phyloP scores from a whole-genome alignment of 148 eudicot species.

The Cornus controversa region DNA sequence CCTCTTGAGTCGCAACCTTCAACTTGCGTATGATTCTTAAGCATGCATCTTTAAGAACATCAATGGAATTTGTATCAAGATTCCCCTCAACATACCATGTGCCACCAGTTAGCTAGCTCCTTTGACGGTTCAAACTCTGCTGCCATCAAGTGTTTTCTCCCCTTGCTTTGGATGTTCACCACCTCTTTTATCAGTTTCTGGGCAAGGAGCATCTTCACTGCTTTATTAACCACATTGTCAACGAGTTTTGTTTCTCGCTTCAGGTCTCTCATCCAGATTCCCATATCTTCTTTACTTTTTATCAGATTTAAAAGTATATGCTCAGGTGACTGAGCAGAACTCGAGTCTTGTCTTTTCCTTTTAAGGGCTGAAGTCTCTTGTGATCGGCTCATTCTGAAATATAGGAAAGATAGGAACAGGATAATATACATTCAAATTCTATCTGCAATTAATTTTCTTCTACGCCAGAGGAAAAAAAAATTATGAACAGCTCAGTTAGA shows the following conservation, averaged over 20 bases:
- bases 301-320: conserved; percentile 42
- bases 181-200: conserved; percentile 61
- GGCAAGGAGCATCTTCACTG: conserved; percentile 40
- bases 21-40: conserved; percentile 10
- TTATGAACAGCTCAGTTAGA: background rate
- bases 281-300: conserved; percentile 47
- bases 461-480: too few species aligned
- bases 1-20: conserved; percentile 53
- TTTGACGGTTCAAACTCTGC: conserved; percentile 65
- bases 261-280: conserved; percentile 53
- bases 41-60: conserved; percentile 24
- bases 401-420: background rate
- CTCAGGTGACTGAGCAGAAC: conserved; percentile 28
- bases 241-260: conserved; percentile 36
- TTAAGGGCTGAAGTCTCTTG: conserved; percentile 12
- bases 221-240: conserved; percentile 28
- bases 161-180: conserved; percentile 44
- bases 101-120: conserved; percentile 75
- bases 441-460: background rate
- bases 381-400: conserved; percentile 14
- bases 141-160: conserved; percentile 57
- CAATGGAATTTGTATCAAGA: conserved; percentile 45
- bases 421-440: background rate
- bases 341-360: conserved; percentile 26
- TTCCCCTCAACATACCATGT: conserved; percentile 64